Percentiles rank a stretch among this genome's conserved stretches.
Conservation (phyloP, 2,329 filamentous ascomycete species). For the Scytalidium lignicola region DNA sequence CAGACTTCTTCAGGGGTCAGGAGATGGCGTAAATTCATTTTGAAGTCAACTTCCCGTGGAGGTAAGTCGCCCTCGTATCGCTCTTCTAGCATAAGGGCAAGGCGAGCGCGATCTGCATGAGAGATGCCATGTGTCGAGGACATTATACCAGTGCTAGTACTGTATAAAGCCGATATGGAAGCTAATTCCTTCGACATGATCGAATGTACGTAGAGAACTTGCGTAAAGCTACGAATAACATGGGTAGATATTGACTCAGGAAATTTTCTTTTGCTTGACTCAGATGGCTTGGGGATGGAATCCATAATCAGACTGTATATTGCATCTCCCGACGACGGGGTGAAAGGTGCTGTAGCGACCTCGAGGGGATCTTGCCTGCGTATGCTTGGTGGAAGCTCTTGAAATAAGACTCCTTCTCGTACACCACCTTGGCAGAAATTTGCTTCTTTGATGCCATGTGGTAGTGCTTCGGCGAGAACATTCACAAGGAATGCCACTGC, state of each 20-base stretch:
- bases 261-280: constrained; percentile 20
- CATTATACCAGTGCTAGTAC: constrained; percentile 58
- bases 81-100: constrained; percentile 59
- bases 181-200: constrained; percentile 47
- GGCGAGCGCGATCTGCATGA: constrained; percentile 53
- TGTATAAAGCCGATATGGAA: constrained; percentile 55
- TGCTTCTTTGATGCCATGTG: constrained; percentile 52
- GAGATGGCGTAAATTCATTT: constrained; percentile 45
- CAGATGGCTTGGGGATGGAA: constrained; percentile 36
- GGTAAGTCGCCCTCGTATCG: constrained; percentile 59
- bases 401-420: constrained; percentile 61
- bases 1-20: constrained; percentile 51
- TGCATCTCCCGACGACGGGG: constrained; percentile 38
- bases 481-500: constrained; percentile 63
- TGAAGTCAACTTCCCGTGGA: constrained; percentile 51
- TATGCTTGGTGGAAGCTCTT: constrained; percentile 39
- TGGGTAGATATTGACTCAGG: constrained; percentile 38
- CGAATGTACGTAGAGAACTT: constrained; percentile 51
- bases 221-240: constrained; percentile 51
- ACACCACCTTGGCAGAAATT: constrained; percentile 69
- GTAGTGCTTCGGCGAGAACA: constrained; percentile 56
- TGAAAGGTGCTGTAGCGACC: constrained; percentile 51
- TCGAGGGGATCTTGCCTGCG: constrained; percentile 52
- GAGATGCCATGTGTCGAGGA: constrained; percentile 56
- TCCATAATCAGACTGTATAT: constrained; percentile 44